Percentiles rank a stretch among this genome's conserved stretches.
Conservation (phyloP, 495 filamentous ascomycete genomes). For the Podospora appendiculata region DNA sequence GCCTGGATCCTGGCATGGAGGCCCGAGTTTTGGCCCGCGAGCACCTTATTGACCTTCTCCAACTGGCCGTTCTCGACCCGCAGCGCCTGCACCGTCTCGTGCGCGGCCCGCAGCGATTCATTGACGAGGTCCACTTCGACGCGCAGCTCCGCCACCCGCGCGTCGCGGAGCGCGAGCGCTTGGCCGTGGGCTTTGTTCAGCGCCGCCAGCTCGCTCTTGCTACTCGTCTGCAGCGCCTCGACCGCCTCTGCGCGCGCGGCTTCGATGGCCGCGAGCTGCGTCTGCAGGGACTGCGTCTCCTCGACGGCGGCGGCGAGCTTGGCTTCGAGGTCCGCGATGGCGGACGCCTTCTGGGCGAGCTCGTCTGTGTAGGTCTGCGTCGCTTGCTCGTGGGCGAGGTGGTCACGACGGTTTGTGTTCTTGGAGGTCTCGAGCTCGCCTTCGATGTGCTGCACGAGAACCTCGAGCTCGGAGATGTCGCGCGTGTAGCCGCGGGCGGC, state of each 20-base stretch:
- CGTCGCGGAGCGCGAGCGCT: slow-evolving; percentile 35
- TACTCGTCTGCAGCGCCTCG: slow-evolving; percentile 31
- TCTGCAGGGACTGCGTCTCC: slow-evolving; percentile 23
- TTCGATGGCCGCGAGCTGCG: slow-evolving; percentile 15
- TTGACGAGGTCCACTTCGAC: slow-evolving; percentile 29
- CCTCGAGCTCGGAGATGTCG: slow-evolving; percentile 57
- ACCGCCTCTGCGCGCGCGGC: slow-evolving; percentile 27
- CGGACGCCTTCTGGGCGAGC: slow-evolving; percentile 20
- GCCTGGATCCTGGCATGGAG: slow-evolving; percentile 29
- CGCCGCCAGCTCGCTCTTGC: slow-evolving; percentile 31
- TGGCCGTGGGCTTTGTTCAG: slow-evolving; percentile 25
- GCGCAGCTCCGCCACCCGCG: slow-evolving; percentile 32
- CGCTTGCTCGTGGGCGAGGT: not conserved
- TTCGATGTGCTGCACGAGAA: slow-evolving; percentile 53
- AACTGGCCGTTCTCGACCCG: slow-evolving; percentile 28
- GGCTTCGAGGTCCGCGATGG: slow-evolving; percentile 28
- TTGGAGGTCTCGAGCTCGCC: slow-evolving; percentile 33
- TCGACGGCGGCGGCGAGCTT: slow-evolving; percentile 18
- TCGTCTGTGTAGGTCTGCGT: slow-evolving; percentile 10
- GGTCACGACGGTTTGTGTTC: slow-evolving; percentile 5
- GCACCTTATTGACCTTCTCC: slow-evolving; percentile 13
- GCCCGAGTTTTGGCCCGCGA: slow-evolving; percentile 27
- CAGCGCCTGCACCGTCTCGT: slow-evolving; percentile 27
- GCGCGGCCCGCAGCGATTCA: slow-evolving; percentile 26
- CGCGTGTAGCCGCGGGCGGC: slow-evolving; percentile 56